Conservation (phyloP, 805 yeast genomes). For the Saccharomycopsis amapae region DNA sequence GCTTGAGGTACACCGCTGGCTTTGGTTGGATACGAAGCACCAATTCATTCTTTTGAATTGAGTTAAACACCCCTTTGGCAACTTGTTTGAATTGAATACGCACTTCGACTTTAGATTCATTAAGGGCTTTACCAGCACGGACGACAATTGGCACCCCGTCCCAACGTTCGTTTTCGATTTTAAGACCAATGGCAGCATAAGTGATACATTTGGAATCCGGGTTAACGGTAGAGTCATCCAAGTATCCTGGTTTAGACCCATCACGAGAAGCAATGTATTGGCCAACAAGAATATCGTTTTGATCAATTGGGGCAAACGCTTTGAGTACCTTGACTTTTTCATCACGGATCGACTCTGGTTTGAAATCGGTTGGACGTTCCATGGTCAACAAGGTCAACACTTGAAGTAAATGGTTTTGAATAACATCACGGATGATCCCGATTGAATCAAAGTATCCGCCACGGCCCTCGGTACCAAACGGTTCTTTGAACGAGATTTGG, state of each 20-base stretch:
- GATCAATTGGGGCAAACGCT: conserved; percentile 64
- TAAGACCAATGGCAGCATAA: conserved; percentile 75
- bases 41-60: conserved; percentile 84
- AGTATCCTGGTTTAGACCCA: conserved; percentile 82
- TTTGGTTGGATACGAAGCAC: conserved; percentile 92
- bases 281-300: conserved; percentile 67
- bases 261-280: conserved; percentile 83
- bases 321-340: conserved; percentile 91
- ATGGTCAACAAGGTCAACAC: conserved; percentile 85
- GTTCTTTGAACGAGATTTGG: conserved; percentile 91
- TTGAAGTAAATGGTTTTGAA: conserved; percentile 95
- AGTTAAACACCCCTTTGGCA: conserved; percentile 71
- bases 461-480: conserved; percentile 98
- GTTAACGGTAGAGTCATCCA: conserved; percentile 87
- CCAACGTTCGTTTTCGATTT: conserved; percentile 92
- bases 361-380: conserved; percentile 91
- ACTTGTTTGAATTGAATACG: conserved; percentile 88
- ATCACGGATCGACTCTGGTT: conserved; percentile 90
- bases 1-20: conserved; percentile 88
- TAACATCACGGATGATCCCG: conserved; percentile 95
- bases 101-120: conserved; percentile 91
- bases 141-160: conserved; percentile 94
- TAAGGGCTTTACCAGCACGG: conserved; percentile 97
- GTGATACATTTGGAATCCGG: conserved; percentile 82
- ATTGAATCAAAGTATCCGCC: conserved; percentile 96